A percentile compares a stretch with the other conserved stretches of the same genome.
phyloP scores from a whole-genome alignment of 2,329 filamentous ascomycete genomes.

The Zymoseptoria ardabiliae region DNA sequence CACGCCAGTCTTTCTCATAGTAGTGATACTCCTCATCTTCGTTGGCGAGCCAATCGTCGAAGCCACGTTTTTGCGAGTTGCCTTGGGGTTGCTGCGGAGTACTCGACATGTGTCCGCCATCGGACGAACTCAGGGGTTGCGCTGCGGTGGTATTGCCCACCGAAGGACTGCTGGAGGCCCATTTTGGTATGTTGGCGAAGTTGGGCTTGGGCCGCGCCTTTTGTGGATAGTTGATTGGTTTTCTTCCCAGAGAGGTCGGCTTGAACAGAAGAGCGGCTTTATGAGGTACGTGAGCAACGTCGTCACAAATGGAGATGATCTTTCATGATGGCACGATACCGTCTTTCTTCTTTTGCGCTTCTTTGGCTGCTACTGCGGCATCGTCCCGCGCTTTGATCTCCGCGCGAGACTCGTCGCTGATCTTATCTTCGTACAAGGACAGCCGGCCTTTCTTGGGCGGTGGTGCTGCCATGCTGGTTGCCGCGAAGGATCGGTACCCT shows the following conservation, averaged over 20 bases:
- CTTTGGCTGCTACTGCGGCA: slow-evolving; percentile 43
- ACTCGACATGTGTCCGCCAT: slow-evolving; percentile 15
- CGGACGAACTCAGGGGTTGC: slow-evolving; percentile 20
- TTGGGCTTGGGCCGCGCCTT: slow-evolving; percentile 56
- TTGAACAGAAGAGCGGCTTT: slow-evolving; percentile 72
- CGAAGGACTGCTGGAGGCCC: slow-evolving; percentile 20
- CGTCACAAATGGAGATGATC: slow-evolving; percentile 29
- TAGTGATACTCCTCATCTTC: slow-evolving; percentile 66
- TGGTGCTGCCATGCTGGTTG: neutral
- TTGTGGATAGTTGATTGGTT: slow-evolving; percentile 48
- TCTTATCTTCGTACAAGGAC: slow-evolving; percentile 60
- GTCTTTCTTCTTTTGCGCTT: slow-evolving; percentile 50
- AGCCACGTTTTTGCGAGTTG: slow-evolving; percentile 42
- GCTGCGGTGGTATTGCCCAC: slow-evolving; percentile 18
- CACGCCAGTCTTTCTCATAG: slow-evolving; percentile 52
- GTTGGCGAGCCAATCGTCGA: slow-evolving; percentile 79
- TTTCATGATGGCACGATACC: slow-evolving; percentile 45
- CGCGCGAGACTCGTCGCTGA: slow-evolving; percentile 53
- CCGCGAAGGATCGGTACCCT: neutral
- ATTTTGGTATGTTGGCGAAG: slow-evolving; percentile 35
- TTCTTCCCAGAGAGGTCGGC: slow-evolving; percentile 56
- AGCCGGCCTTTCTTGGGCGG: neutral
- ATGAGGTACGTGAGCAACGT: slow-evolving; percentile 41
- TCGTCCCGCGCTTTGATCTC: slow-evolving; percentile 54
- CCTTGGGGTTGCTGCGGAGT: slow-evolving; percentile 24